Conservation (phyloP, 1,284 basidiomycete species). For the Ustilago lituana region DNA sequence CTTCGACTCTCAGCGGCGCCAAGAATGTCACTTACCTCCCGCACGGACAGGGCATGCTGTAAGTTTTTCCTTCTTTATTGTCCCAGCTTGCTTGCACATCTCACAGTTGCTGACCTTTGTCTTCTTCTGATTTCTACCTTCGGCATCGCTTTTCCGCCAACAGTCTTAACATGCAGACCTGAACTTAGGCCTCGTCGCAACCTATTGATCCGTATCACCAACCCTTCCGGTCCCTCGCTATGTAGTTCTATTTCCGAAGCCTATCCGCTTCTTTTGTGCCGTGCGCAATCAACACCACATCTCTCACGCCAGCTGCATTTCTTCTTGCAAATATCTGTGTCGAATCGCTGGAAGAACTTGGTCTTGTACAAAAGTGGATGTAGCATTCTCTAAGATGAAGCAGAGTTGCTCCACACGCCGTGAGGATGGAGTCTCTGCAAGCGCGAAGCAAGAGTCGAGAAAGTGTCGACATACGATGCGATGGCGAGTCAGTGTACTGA, state of each 20-base stretch:
- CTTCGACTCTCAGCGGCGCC: conserved; percentile 67
- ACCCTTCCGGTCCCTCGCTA: conserved; percentile 1
- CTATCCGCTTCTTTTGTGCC: conserved; percentile 1
- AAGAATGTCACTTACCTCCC: conserved; percentile 70
- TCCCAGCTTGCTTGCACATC: neutral
- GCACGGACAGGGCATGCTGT: conserved; percentile 67
- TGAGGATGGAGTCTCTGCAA: conserved; percentile 38
- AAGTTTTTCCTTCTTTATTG: conserved; percentile 13
- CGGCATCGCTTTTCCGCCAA: neutral
- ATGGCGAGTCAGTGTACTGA: too few species aligned
- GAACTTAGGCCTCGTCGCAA: neutral
- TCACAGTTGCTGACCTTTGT: neutral
- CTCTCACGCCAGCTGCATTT: too few species aligned
- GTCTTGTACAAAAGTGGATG: neutral
- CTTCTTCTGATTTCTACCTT: too few species aligned
- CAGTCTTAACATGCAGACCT: conserved; percentile 49
- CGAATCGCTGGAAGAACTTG: too few species aligned
- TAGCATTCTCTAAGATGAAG: neutral
- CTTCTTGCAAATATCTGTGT: too few species aligned
- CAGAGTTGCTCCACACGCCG: conserved; percentile 42
- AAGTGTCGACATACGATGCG: too few species aligned
- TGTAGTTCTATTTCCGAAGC: conserved; percentile 39
- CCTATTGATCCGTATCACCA: neutral
- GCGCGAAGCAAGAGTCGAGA: neutral
- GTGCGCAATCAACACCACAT: conserved; percentile 41